Evolutionary conservation across 768 basidiomycete genomes (phyloP), one percentile per base, ranked within the genome.

Genomic region (Infundibulicybe gibba): DNA sequence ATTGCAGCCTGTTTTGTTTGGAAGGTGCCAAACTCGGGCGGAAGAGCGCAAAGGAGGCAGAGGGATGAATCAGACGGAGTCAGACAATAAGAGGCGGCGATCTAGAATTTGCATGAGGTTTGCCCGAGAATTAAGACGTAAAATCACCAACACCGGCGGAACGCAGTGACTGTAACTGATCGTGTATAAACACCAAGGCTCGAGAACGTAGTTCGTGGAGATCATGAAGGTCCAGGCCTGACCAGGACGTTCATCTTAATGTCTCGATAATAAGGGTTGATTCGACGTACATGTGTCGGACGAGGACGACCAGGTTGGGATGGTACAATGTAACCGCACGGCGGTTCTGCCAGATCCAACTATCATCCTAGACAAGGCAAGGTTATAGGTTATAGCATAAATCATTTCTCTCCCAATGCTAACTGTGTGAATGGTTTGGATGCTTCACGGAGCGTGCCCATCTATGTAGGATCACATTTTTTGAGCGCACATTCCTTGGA

Each of bases 201-300:
- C 80, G 76, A 40, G 82, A 74, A 40, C 80, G 78, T 34, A 86
- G 61, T 54, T 83, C 79, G 45, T 87, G 70, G 48, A 87, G 70
- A 64, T 88, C 86, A 56, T 86, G 77, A 30, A 87, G 70, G 61
- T 87, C 84, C 51, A 77, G 61, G 56, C 73, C 85, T 86, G 30
- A n/a, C 40, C 43, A 41, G 31, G 41, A 41, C 25, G 31, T 48
- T 35, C 30, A 30, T 32, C 3, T 25, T 21, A 48, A 41, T 19
- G 17, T 41, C 11, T 32, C 17, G 25, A 37, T 15, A 21, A 13
- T 25, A 25, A 38, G 14, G 31, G 45, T 40, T n/a, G 17, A 39
- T 37, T 25, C 25, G 34, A 63, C 81, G 53, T 60, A 83, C 85
- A 84, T 40, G 70, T 75, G 53, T 80, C 75, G 5, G 76, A 75